Evolutionary conservation across 768 basidiomycete species (phyloP).

Genomic region (Tremella mesenterica): DNA sequence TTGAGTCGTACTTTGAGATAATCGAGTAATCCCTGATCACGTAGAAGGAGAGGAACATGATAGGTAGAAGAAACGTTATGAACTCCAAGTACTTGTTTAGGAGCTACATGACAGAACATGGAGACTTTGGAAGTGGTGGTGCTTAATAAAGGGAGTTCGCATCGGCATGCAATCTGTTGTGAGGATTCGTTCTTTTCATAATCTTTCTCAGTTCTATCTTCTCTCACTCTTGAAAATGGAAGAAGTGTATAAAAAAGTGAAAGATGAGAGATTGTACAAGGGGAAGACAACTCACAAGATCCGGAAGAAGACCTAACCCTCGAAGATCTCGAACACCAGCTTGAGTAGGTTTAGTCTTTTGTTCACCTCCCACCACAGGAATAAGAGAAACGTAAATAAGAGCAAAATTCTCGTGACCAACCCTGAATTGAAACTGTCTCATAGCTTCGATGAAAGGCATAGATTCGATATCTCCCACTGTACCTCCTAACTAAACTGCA

Average conservation of each 20-base stretch:
- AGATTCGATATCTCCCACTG: conserved; percentile 96
- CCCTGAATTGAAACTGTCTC: conserved; percentile 99
- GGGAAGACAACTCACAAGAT: conserved; percentile 56
- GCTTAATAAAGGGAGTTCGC: conserved; percentile 67
- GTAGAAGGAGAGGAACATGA: conserved; percentile 85
- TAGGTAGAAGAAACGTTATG: conserved; percentile 96
- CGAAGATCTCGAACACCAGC: conserved; percentile 89
- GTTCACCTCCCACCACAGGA: conserved; percentile 97
- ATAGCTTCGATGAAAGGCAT: conserved; percentile 97
- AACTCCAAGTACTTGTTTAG: conserved; percentile 79
- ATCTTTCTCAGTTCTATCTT: no score
- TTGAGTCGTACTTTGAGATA: conserved; percentile 77
- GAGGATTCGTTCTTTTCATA: no score
- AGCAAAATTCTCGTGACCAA: conserved; percentile 92
- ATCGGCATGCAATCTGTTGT: conserved; percentile 81
- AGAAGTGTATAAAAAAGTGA: no score
- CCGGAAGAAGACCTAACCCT: conserved; percentile 83
- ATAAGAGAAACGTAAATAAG: conserved; percentile 94
- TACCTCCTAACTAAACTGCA: conserved; percentile 80
- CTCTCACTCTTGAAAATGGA: no score
- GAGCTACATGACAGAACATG: conserved; percentile 95
- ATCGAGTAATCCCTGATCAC: conserved; percentile 81
- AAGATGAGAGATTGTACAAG: background rate
- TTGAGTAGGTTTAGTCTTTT: conserved; percentile 98
- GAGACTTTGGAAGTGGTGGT: conserved; percentile 92